Base-by-base conservation (phyloP, 495 filamentous ascomycete genomes). In the Podospora sp. region DNA sequence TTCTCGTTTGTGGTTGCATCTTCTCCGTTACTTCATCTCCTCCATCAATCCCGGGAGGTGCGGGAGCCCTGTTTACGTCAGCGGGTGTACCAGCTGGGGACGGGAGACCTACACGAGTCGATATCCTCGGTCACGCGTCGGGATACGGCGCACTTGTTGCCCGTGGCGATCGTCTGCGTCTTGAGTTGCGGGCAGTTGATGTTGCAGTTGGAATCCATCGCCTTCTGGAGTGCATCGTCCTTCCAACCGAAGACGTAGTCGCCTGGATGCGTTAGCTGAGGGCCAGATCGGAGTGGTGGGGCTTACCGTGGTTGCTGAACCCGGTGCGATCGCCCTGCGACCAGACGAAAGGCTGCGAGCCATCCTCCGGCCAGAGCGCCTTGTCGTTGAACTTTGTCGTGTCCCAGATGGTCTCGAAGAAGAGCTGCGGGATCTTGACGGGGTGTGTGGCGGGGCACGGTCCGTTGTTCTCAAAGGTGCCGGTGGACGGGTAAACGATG, bases 331-430 rank as follows among this genome's bases (percentile, higher is more conserved):
- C 75, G 40, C 78, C 79, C 65, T 79, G 80, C 53, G 74, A 78
- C 80, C 81, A 83, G 21, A 82, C 77, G 67, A 83, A 82, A 20
- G 80, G 81, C 67, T 82, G 79, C 50, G 68, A 73, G 36, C 76
- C 78, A 58, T 80, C 79, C 27, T 71, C 68, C 1, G 81, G 80
- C 80, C 81, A 82, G 36, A 73, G 50, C 33, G 50, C 65, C 63
- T 71, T 70, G 68, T 80, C 68, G 69, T 81, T 80, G 67, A 79
- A 80, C 16, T 74, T 68, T 46, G 70, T 72, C 1, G 78, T 80
- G 50, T 77, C 77, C 78, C 78, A 78, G 35, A 77, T 70, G 25
- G 88, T 80, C 65, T 80, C 78, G 67, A 76, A 79, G 27, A 80
- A 78, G 0, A 80, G 65, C 70, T 80, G 71, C 0, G 78, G 78